Evolutionary conservation across 352 stramenopile genomes (phyloP), one percentile per base, ranked within the genome.

Genomic region (Plasmopara viticola): DNA sequence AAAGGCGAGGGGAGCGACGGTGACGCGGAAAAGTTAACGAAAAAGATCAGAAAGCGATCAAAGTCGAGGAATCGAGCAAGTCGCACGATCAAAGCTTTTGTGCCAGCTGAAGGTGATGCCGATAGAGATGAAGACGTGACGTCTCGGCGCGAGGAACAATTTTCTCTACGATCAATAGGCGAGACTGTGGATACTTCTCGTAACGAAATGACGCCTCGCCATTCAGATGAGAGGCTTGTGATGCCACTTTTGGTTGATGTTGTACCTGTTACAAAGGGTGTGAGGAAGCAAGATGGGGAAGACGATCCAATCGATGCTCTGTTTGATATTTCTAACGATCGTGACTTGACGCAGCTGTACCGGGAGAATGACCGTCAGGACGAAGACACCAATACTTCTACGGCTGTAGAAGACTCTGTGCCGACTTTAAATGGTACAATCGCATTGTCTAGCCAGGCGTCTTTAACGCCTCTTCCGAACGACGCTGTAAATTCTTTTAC

Each of bases 301-400:
- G 59, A 72, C 18, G 79, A 90, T 53, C 51, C 60, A 13, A 88
- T 90, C 37, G 77, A 90, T 54, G 70, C 75, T 29, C 56, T 90
- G 4, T 90, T 90, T 34, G 77, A 88, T 39, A 57, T 48, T 2
- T 72, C 69, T 0, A 53, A 60, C 17, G 80, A 85, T 33, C 54
- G 58, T 51, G 69, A 87, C 45, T 64, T 90, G 51, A 45, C 55
- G 0, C 58, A 65, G 15, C 40, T 71, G 20, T 69, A 63, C 28
- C 50, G 51, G 37, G 52, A 13, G 4, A 53, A 62, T 28, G 39
- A 40, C 5, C 38, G 0, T n/a, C 48, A 38, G 14, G 35, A 53
- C 33, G 30, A 35, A 38, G 33, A 51, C 33, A 17, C 28, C 2
- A 34, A 44, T n/a, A 39, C 17, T 42, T 51, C n/a, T 13, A 29